Conservation (phyloP, 1,284 basidiomycete species). For the Ganoderma lucidum region DNA sequence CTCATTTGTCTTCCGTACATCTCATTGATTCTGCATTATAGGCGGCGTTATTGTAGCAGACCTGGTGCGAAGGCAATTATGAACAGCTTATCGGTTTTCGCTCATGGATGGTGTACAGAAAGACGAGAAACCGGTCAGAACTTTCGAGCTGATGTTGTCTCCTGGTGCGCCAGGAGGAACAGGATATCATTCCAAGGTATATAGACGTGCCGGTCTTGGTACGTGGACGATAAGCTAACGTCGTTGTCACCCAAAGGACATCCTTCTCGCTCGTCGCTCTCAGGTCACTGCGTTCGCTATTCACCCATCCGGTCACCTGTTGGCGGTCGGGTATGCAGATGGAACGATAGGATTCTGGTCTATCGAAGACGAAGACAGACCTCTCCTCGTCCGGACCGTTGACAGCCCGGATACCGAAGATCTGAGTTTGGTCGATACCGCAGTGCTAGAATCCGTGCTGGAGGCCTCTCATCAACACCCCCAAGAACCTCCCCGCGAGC, state of each 20-base stretch:
- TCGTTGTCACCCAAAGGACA: conserved; percentile 49
- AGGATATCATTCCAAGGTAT: conserved; percentile 63
- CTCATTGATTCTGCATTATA: conserved; percentile 33
- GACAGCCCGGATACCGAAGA: conserved; percentile 52
- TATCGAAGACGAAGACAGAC: conserved; percentile 81
- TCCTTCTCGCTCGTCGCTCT: conserved; percentile 77
- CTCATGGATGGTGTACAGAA: conserved; percentile 46
- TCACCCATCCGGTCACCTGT: conserved; percentile 76
- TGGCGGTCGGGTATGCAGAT: conserved; percentile 83
- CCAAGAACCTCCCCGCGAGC: conserved; percentile 60
- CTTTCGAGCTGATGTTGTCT: conserved; percentile 72
- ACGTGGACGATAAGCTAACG: not conserved
- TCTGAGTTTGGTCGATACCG: conserved; percentile 58
- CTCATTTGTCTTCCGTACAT: not conserved
- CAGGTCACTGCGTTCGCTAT: conserved; percentile 76
- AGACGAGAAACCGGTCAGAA: conserved; percentile 65
- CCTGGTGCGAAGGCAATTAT: conserved; percentile 52
- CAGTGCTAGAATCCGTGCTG: conserved; percentile 54
- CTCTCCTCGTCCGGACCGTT: conserved; percentile 82
- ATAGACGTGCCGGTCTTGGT: conserved; percentile 19
- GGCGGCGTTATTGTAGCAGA: conserved; percentile 81
- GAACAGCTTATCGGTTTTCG: conserved; percentile 3
- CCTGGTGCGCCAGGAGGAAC: conserved; percentile 84
- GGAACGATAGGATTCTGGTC: conserved; percentile 91
- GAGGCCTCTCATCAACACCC: conserved; percentile 34